Base-by-base conservation (phyloP, 345 rosid genomes). In the Psidium guajava region DNA sequence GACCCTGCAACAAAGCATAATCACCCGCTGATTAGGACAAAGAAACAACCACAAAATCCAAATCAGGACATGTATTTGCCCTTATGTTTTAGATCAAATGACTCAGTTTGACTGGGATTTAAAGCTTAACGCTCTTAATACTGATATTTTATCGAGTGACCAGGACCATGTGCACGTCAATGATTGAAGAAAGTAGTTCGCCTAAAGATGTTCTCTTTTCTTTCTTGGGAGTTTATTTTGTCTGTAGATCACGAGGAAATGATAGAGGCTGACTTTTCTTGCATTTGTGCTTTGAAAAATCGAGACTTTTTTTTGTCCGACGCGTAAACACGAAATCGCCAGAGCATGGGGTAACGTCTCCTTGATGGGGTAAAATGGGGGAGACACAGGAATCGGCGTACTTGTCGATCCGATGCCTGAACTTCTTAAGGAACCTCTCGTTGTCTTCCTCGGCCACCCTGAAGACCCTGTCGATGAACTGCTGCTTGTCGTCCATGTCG, bases 361-460 rank as follows among this genome's bases (percentile, higher is more conserved):
- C 22, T 12, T 81, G 82, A 49, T 32, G 3, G 2, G 27, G 42
- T 22, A 32, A 6, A n/a, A 6, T 5, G 53, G 22, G 16, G 18
- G 42, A 20, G 25, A 55, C 13, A 28, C 11, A 44, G 36, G 24
- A 6, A 64, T 16, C 13, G 55, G 87, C 91, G 85, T 92, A 95
- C 99, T 91, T 91, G 21, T 97, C 94, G 52, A 95, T 93, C 83
- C 99, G 92, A 56, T 89, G 90, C 54, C 97, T 93, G 40, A 97
- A 93, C 90, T 93, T 97, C 40, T 52, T 88, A 87, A 97, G 90
- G 93, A 92, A 94, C 88, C 86, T 91, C 77, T 94, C 98, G 58
- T 95, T 97, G 87, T 97, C 99, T 88, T 94, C 96, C 84, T 97
- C 98, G 0, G 98, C 96, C 81, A 93, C 96, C 90, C 89, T 93